phyloP scores from a whole-genome alignment of 2,329 filamentous ascomycete species.

The Sporothrix schenckii region DNA sequence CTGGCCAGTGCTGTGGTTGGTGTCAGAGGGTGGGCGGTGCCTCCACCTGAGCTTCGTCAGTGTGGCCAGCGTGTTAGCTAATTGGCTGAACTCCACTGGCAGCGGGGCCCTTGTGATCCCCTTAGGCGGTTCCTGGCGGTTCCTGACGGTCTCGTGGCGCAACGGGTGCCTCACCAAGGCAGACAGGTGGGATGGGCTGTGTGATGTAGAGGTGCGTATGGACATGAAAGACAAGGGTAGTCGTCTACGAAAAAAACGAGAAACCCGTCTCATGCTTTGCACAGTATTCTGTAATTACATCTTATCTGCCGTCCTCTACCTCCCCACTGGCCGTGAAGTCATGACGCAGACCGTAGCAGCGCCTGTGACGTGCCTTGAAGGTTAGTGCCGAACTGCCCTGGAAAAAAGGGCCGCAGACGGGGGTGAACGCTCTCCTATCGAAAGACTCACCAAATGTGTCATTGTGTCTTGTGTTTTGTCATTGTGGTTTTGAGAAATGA shows the following conservation, averaged over 20 bases:
- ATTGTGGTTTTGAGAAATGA: no score
- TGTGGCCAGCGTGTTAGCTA: constrained; percentile 20
- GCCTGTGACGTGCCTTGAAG: constrained; percentile 16
- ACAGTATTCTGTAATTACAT: neutral
- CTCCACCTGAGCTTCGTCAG: neutral
- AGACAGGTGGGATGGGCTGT: constrained; percentile 15
- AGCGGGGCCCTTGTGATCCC: neutral
- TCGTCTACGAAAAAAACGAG: neutral
- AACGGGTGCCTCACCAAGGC: constrained; percentile 23
- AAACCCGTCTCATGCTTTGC: neutral
- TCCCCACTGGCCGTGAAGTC: neutral
- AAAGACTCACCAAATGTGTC: no score
- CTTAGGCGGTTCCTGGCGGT: neutral
- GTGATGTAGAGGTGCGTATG: neutral
- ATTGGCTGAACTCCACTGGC: neutral
- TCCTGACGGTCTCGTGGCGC: constrained; percentile 1
- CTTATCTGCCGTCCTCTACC: neutral
- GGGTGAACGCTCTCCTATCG: no score
- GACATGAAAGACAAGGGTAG: neutral
- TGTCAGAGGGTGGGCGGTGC: neutral
- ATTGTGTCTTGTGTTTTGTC: no score
- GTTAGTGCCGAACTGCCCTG: no score
- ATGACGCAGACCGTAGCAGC: constrained; percentile 12
- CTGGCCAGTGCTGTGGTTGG: neutral
- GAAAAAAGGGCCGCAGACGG: no score